Conservation (phyloP, 2,329 filamentous ascomycete genomes). For the Orbilia oligospora region DNA sequence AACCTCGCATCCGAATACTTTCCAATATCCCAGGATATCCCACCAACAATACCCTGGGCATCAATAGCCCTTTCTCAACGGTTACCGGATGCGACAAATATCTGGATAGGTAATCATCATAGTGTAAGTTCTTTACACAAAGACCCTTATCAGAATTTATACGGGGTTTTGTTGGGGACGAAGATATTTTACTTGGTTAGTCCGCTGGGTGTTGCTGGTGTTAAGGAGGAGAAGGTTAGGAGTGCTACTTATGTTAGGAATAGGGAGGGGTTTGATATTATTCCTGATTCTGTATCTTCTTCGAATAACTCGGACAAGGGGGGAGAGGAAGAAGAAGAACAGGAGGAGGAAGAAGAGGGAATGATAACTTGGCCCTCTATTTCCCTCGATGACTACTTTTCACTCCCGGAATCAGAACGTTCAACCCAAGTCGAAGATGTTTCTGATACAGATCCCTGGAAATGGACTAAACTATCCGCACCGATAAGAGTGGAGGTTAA, state of each 20-base stretch:
- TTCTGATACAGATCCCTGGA: conserved; percentile 74
- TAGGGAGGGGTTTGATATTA: conserved; percentile 54
- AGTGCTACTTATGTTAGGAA: conserved; percentile 73
- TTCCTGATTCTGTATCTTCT: conserved; percentile 63
- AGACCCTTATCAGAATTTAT: conserved; percentile 89
- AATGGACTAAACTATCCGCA: conserved; percentile 68
- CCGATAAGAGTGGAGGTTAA: conserved; percentile 78
- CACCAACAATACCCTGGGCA: conserved; percentile 78
- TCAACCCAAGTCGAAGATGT: conserved; percentile 30
- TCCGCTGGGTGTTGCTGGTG: conserved; percentile 78
- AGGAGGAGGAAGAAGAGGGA: conserved; percentile 1
- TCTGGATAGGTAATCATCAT: conserved; percentile 83
- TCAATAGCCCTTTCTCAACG: conserved; percentile 76
- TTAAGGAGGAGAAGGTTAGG: conserved; percentile 75
- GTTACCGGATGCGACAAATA: conserved; percentile 80
- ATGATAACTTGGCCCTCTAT: conserved; percentile 48
- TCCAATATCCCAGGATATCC: conserved; percentile 75
- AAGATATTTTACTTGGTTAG: conserved; percentile 84
- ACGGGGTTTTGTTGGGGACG: conserved; percentile 79
- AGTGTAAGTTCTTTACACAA: conserved; percentile 82
- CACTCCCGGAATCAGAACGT: conserved; percentile 31
- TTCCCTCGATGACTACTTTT: conserved; percentile 41
- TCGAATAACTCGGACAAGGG: neutral
- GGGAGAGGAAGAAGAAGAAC: neutral
- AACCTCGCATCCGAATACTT: conserved; percentile 82